Conservation (phyloP, 306 rosid genomes). For the Glycine tomentella region DNA sequence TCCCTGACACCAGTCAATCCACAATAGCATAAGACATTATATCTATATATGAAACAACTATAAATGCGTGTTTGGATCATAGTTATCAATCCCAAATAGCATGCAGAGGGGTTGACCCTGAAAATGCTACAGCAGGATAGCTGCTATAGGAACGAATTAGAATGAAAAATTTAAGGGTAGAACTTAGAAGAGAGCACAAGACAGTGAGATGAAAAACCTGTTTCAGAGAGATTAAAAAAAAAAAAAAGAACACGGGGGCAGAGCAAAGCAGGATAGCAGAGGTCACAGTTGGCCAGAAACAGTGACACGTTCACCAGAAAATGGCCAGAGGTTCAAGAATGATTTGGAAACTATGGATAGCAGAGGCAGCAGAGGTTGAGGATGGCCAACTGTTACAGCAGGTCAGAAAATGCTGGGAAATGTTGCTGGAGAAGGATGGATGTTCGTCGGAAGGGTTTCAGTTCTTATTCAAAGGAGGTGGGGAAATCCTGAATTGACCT, state of each 20-base stretch:
- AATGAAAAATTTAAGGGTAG: neutral
- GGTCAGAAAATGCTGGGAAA: neutral
- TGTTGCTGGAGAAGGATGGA: neutral
- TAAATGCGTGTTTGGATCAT: neutral
- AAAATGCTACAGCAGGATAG: neutral
- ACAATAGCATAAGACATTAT: slow-evolving; percentile 41
- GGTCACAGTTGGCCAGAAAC: neutral
- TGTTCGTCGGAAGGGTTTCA: neutral
- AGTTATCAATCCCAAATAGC: slow-evolving; percentile 10
- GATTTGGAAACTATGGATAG: neutral
- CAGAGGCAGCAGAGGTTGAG: neutral
- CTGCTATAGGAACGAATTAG: neutral
- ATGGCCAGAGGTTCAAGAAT: neutral
- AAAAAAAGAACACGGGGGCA: neutral
- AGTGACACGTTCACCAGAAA: slow-evolving; percentile 5
- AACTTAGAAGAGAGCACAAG: neutral
- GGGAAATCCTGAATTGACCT: neutral
- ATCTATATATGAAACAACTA: slow-evolving; percentile 32
- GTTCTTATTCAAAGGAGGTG: neutral
- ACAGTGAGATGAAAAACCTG: neutral
- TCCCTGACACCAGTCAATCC: slow-evolving; percentile 71
- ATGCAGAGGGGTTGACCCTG: neutral
- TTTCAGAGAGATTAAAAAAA: neutral
- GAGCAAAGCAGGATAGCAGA: neutral
- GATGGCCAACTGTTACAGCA: neutral